Evolutionary conservation across 495 filamentous ascomycete genomes (phyloP).

Genomic region (Penicillium canariense): DNA sequence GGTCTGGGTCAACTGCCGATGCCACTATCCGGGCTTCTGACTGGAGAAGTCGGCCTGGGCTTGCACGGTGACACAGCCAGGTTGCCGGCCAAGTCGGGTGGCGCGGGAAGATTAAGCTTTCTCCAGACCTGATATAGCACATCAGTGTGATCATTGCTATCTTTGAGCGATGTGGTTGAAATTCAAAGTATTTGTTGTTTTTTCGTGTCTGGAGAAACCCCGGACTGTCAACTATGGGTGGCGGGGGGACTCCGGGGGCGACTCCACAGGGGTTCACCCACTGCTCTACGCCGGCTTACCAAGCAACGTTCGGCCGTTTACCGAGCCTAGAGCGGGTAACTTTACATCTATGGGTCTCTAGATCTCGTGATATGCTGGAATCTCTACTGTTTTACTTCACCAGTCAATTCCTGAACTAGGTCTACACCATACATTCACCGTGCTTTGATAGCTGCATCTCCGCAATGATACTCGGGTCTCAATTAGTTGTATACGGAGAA

Average conservation of each 20-base stretch:
- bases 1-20: conserved; percentile 14
- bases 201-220: not conserved
- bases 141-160: not conserved
- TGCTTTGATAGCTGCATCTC: too few species aligned
- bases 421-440: not conserved
- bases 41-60: conserved; percentile 2
- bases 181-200: not conserved
- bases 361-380: not conserved
- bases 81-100: conserved; percentile 14
- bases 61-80: conserved; percentile 2
- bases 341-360: not conserved
- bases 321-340: not conserved
- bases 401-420: not conserved
- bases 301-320: not conserved
- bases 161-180: not conserved
- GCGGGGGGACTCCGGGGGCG: conserved; percentile 3
- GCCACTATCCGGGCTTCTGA: conserved; percentile 2
- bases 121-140: not conserved
- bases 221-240: conserved; percentile 1
- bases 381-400: not conserved
- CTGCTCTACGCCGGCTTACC: too few species aligned
- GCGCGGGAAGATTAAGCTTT: conserved; percentile 5
- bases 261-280: conserved; percentile 1
- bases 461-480: too few species aligned
- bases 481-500: too few species aligned